Evolutionary conservation across 1,284 basidiomycete species (phyloP), one percentile per base, ranked within the genome.

Genomic region (Irpex sp.): DNA sequence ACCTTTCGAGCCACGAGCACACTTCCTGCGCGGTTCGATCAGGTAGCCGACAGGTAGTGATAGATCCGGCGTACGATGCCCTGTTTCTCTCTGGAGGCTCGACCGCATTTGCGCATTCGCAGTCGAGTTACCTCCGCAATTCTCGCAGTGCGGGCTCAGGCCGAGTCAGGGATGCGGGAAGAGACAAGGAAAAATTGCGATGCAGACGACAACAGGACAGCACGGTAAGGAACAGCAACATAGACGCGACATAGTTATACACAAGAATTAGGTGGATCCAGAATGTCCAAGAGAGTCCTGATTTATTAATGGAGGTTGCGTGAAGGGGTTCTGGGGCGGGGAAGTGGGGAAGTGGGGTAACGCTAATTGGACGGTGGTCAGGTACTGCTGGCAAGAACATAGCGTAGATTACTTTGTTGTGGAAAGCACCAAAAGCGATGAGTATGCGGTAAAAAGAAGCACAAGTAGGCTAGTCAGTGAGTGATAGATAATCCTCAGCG

Each of bases 401-500:
- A 46, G 4, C 54, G 61, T 57, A 61, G 17, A 15, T 58, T 58
- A 58, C 56, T 58, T 36, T 58, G n/a, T n/a, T 17, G 39, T 37
- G 9, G 31, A n/a, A 33, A 21, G 13, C 31, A 33, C 15, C 49
- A 50, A 50, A 50, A 50, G 49, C 15, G 19, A 50, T 17, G n/a
- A 50, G 15, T n/a, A 17, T 11, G 53, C 17, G 11, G 9, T 8
- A 35, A 35, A 31, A 15, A 55, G 15, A 55, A 55, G 53, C 53
- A 21, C 31, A 35, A 55, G 53, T 55, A 55, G 33, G 33, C 53
- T 55, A 55, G 53, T 55, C 53, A 55, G 53, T 35, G 53, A 55
- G 21, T 55, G 53, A 21, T 55, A 55, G 31, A 55, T 35, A 35
- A 17, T 26, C 53, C 53, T 55, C 53, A 55, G 39, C 66, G 68